Conservation (phyloP, 768 basidiomycete species). For the Trametes cubensis region DNA sequence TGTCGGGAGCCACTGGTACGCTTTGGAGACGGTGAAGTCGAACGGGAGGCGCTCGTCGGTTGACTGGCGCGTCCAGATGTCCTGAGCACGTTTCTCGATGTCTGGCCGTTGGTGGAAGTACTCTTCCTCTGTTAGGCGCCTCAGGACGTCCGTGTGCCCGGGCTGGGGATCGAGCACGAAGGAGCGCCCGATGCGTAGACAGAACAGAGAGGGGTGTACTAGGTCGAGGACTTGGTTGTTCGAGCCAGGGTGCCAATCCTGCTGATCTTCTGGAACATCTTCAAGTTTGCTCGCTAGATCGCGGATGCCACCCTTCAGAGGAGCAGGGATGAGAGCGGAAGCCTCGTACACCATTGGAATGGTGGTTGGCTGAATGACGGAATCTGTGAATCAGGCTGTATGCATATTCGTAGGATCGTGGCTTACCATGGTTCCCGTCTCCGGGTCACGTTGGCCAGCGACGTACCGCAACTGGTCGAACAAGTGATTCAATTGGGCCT, state of each 20-base stretch:
- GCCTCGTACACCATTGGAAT: conserved; percentile 18
- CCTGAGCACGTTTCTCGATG: not conserved
- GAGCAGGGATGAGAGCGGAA: not conserved
- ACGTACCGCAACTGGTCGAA: conserved; percentile 15
- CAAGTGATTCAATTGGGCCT: conserved; percentile 17
- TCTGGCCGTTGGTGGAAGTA: conserved; percentile 1
- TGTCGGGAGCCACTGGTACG: conserved; percentile 34
- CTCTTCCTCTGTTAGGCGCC: not conserved
- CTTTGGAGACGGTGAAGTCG: conserved; percentile 23
- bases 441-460: conserved; percentile 15
- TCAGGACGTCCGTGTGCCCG: not conserved
- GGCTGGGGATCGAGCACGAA: not conserved
- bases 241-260: conserved; percentile 52
- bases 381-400: not conserved
- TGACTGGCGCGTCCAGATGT: conserved; percentile 5
- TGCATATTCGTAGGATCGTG: too few relatives aligned
- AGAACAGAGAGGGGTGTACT: conserved; percentile 49
- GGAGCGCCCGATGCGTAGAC: conserved; percentile 28
- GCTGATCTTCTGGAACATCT: conserved; percentile 37
- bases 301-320: not conserved
- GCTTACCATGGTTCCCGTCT: conserved; percentile 15
- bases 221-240: conserved; percentile 48
- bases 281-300: conserved; percentile 33
- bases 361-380: not conserved
- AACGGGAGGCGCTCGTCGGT: not conserved